These are phyloP conservation scores for Singerocomus inundabilis DNA, from an alignment of 1,284 basidiomycete species.

Conservation along the genomic window DNA sequence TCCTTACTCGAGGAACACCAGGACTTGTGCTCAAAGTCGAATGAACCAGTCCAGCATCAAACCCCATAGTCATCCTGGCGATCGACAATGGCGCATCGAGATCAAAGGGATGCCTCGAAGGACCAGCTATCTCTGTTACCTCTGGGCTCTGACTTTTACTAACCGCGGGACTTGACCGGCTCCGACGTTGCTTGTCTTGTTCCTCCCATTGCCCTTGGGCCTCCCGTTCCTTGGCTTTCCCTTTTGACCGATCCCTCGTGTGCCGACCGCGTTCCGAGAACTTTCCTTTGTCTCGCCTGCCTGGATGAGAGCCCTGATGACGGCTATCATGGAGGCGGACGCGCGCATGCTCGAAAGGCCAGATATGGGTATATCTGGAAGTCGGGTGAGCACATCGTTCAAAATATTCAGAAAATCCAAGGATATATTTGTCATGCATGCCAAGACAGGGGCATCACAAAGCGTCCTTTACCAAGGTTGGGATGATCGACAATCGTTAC, in stretches of 20 bases:
- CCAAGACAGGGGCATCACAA: slow-evolving; percentile 1
- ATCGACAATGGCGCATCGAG: slow-evolving; percentile 8
- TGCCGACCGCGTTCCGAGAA: slow-evolving; percentile 19
- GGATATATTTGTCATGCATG: background rate
- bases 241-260: slow-evolving; percentile 8
- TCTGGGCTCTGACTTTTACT: slow-evolving; percentile 4
- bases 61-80: background rate
- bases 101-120: slow-evolving; percentile 10
- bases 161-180: slow-evolving; percentile 23
- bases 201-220: background rate
- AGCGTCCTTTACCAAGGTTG: background rate
- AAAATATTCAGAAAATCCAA: background rate
- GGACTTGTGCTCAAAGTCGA: background rate
- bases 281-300: slow-evolving; percentile 25
- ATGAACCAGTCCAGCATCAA: background rate
- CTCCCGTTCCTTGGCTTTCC: slow-evolving; percentile 8
- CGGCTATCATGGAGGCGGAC: slow-evolving; percentile 61
- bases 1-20: slow-evolving; percentile 22
- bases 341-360: slow-evolving; percentile 93
- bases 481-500: slow-evolving; percentile 8
- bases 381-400: slow-evolving; percentile 7
- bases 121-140: background rate
- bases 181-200: slow-evolving; percentile 19
- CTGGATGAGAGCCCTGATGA: slow-evolving; percentile 31
- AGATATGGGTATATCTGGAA: slow-evolving; percentile 86